phyloP scores from a whole-genome alignment of 441 rosid species.

The Adansonia rubrostipa region DNA sequence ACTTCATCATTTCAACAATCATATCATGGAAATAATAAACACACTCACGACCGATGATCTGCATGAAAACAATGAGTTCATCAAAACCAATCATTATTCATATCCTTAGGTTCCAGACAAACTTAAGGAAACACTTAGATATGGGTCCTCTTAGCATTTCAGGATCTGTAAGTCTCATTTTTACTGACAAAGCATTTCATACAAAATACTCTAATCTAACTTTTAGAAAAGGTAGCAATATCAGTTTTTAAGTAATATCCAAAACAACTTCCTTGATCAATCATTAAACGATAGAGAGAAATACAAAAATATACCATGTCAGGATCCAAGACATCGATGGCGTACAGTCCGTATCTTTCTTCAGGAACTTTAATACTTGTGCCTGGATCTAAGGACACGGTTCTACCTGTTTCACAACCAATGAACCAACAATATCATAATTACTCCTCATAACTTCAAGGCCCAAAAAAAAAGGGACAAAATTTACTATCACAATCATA shows the following conservation, averaged over 20 bases:
- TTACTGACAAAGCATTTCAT: not conserved
- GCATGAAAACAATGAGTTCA: slow-evolving; percentile 26
- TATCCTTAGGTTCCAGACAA: not conserved
- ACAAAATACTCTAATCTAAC: not conserved
- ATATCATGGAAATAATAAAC: slow-evolving; percentile 92
- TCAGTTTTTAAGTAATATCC: not conserved
- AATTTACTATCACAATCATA: not conserved
- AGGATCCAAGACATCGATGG: slow-evolving; percentile 91
- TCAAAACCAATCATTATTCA: slow-evolving; percentile 19
- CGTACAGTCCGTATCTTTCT: slow-evolving; percentile 83
- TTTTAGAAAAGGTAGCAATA: not conserved
- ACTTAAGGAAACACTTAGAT: slow-evolving; percentile 15
- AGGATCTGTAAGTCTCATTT: not conserved
- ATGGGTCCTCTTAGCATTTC: not conserved
- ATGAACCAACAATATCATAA: not conserved
- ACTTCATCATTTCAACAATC: slow-evolving; percentile 85
- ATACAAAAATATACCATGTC: slow-evolving; percentile 61
- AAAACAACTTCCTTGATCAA: slow-evolving; percentile 1
- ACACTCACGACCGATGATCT: slow-evolving; percentile 83
- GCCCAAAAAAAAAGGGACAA: not conserved
- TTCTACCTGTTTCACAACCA: slow-evolving; percentile 59
- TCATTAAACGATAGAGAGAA: slow-evolving; percentile 11
- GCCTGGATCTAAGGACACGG: slow-evolving; percentile 66
- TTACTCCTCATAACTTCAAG: not conserved
- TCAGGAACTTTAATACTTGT: slow-evolving; percentile 77